These are phyloP conservation scores for Amanita pseudoporphyria DNA, from an alignment of 768 basidiomycete species.

Conservation along the genomic window DNA sequence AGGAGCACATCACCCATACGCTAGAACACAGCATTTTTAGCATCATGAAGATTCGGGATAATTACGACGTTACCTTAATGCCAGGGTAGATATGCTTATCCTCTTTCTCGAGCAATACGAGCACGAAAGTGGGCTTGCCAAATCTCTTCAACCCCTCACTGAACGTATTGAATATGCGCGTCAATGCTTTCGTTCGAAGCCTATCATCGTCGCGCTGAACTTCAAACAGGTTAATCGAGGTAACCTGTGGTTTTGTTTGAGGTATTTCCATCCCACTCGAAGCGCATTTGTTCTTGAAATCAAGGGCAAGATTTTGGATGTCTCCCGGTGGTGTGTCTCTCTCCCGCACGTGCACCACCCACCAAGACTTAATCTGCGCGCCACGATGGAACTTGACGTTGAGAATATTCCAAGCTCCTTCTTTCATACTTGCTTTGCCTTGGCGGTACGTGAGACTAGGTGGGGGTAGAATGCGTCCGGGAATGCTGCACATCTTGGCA, in stretches of 20 bases:
- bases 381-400: slow-evolving; percentile 59
- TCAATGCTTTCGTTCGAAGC: slow-evolving; percentile 27
- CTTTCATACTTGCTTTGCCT: slow-evolving; percentile 33
- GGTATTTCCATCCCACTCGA: slow-evolving; percentile 51
- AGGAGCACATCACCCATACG: slow-evolving; percentile 62
- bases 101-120: slow-evolving; percentile 56
- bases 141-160: slow-evolving; percentile 15
- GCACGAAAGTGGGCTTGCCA: slow-evolving; percentile 48
- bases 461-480: slow-evolving; percentile 52
- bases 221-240: slow-evolving; percentile 23
- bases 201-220: slow-evolving; percentile 21
- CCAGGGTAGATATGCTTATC: slow-evolving; percentile 78
- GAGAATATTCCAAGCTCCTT: slow-evolving; percentile 73
- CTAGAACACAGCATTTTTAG: slow-evolving; percentile 16
- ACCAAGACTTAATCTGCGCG: slow-evolving; percentile 47
- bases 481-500: slow-evolving; percentile 50
- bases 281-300: slow-evolving; percentile 46
- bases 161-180: slow-evolving; percentile 32
- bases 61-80: slow-evolving; percentile 41
- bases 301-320: slow-evolving; percentile 35
- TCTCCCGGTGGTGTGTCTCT: slow-evolving; percentile 33
- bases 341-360: slow-evolving; percentile 57
- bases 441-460: slow-evolving; percentile 48
- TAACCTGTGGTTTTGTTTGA: slow-evolving; percentile 21
- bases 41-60: not conserved